phyloP scores from a whole-genome alignment of 2,329 filamentous ascomycete genomes.

The Sporothrix dimorphospora region DNA sequence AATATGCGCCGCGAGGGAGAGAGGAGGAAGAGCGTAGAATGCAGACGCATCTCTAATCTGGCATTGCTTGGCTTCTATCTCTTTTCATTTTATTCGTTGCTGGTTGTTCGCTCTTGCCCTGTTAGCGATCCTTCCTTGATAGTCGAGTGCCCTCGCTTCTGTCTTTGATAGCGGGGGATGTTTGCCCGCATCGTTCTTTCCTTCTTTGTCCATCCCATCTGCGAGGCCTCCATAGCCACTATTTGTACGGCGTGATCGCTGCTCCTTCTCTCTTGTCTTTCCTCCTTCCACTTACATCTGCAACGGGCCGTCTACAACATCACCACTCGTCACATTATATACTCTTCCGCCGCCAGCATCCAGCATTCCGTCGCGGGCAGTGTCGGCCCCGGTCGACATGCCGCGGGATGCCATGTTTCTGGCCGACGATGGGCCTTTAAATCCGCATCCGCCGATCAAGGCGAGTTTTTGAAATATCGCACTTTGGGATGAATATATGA shows the following conservation, averaged over 20 bases:
- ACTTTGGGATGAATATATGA: not conserved
- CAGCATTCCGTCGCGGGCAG: not conserved
- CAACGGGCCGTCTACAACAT: not conserved
- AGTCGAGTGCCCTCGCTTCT: not conserved
- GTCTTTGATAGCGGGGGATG: slow-evolving; percentile 8
- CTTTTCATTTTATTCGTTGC: not conserved
- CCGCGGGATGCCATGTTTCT: slow-evolving; percentile 14
- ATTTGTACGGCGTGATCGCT: not conserved
- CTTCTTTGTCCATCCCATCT: not conserved
- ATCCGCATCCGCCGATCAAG: slow-evolving; percentile 26
- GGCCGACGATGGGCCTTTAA: slow-evolving; percentile 3
- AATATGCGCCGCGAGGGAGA: not conserved
- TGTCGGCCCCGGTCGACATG: not conserved
- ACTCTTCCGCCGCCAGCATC: not conserved
- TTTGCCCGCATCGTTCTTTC: not conserved
- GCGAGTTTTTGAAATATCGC: slow-evolving; percentile 28
- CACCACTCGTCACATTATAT: not conserved
- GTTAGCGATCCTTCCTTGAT: not conserved
- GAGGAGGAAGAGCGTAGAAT: not conserved
- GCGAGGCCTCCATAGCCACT: no score
- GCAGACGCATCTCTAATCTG: not conserved
- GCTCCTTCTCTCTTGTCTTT: not conserved
- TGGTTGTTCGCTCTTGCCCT: not conserved
- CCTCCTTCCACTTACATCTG: not conserved
- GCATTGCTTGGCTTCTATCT: not conserved